Evolutionary conservation across 805 yeast genomes (phyloP).

Genomic region (Ascoidea rubescens): DNA sequence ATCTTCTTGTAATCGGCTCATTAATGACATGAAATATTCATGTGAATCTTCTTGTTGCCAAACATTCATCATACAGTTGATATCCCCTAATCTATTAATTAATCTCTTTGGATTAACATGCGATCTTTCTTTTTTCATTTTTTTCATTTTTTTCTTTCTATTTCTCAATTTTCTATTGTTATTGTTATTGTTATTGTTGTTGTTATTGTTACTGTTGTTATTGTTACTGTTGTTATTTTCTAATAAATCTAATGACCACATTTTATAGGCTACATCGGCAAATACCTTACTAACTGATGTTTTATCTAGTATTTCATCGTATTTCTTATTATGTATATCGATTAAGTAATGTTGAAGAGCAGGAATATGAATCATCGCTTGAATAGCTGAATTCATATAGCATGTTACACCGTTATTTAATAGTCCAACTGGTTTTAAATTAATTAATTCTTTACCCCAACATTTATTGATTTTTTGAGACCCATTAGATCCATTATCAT

Average conservation of each 20-base stretch:
- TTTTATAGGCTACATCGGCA: constrained; percentile 53
- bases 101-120: constrained; percentile 66
- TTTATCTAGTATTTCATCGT: constrained; percentile 29
- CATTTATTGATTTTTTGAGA: constrained; percentile 50
- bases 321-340: constrained; percentile 42
- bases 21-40: constrained; percentile 87
- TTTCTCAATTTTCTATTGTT: constrained; percentile 8
- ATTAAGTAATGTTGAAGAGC: constrained; percentile 74
- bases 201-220: neutral
- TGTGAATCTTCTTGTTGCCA: constrained; percentile 99
- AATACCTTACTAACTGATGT: constrained; percentile 51
- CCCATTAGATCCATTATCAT: constrained; percentile 52
- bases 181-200: neutral
- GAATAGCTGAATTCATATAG: constrained; percentile 91
- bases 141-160: no score
- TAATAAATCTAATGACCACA: constrained; percentile 40
- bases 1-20: constrained; percentile 83
- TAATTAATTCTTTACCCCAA: constrained; percentile 43
- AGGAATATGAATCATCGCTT: constrained; percentile 81
- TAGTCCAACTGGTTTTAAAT: constrained; percentile 49
- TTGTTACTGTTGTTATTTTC: neutral
- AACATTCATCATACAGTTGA: constrained; percentile 91
- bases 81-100: constrained; percentile 59
- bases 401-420: constrained; percentile 92
- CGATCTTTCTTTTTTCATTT: constrained; percentile 17